Conservation (phyloP, 148 eudicot genomes). For the Diospyros lotus region DNA sequence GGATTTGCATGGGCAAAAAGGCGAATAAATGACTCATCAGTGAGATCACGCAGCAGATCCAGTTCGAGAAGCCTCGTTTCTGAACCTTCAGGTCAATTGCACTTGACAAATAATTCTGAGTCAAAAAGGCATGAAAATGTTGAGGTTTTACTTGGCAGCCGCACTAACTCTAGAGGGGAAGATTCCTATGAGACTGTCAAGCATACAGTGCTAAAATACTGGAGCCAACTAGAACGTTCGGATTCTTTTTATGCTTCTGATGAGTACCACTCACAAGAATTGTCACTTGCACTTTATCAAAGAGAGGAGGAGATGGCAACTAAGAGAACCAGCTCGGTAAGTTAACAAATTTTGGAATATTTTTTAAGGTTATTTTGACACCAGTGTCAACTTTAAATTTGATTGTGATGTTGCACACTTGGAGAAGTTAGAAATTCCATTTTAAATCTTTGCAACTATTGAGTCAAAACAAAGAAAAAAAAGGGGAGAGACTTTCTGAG, state of each 20-base stretch:
- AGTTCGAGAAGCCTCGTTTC: slow-evolving; percentile 75
- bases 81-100: slow-evolving; percentile 46
- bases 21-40: slow-evolving; percentile 52
- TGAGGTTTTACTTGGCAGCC: slow-evolving; percentile 27
- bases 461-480: not conserved
- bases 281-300: slow-evolving; percentile 70
- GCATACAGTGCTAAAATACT: slow-evolving; percentile 47
- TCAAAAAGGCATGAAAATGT: slow-evolving; percentile 39
- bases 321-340: slow-evolving; percentile 67
- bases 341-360: slow-evolving; percentile 23
- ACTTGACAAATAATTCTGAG: slow-evolving; percentile 39
- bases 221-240: slow-evolving; percentile 73
- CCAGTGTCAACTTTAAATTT: not conserved
- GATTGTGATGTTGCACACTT: slow-evolving; percentile 6
- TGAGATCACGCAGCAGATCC: slow-evolving; percentile 72
- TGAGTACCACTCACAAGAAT: slow-evolving; percentile 82
- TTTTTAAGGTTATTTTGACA: not conserved
- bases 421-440: not conserved
- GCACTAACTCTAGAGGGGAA: slow-evolving; percentile 37
- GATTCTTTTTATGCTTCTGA: slow-evolving; percentile 91
- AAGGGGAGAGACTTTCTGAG: not conserved
- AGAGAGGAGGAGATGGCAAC: slow-evolving; percentile 59
- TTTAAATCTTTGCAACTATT: not conserved
- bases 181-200: slow-evolving; percentile 51
- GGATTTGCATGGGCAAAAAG: slow-evolving; percentile 97